Evolutionary conservation across 345 rosid genomes (phyloP), one percentile per base, ranked within the genome.

Genomic region (Linum usitatissimum): DNA sequence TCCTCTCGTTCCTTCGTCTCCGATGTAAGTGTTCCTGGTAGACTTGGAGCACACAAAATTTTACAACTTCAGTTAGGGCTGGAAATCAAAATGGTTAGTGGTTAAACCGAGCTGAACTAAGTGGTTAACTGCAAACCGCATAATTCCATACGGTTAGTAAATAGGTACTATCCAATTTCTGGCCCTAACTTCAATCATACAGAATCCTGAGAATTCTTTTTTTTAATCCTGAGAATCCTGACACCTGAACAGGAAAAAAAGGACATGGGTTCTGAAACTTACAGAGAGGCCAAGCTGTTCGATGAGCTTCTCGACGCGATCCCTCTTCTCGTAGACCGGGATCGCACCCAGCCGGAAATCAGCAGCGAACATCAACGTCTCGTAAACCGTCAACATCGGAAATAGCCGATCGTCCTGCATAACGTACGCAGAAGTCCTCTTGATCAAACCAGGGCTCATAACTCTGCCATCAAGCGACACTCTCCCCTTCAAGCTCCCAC

Each of bases 371-470:
- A 85, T 66, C 34, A 85, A 18, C 6, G 91, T 83, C 69, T 85
- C 91, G 28, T 83, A 83, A 19, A 85, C 91, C 0, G 91, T 85
- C 20, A 85, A 84, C 84, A 79, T 81, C 4, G 88, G 91, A 48
- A 83, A 83, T 30, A 85, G 54, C 70, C 86, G 71, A 28, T 85
- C 87, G 0, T 85, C 91, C 59, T 85, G 91, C 88, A 85, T 85
- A 3, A 83, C 78, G 65, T 85, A 85, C 18, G 91, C 88, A 2
- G 91, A 83, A 59, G 83, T 79, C 65, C 88, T 76, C 70, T 85
- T 85, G 10, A 85, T 73, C 54, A 83, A 68, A 74, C 82, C 81
- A 0, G 86, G 83, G 48, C 75, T 81, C 66, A 60, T 67, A 30
- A 75, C 81, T 64, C 28, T 62, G 4, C 84, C 88, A 55, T 81